Evolutionary conservation across 352 stramenopile species (phyloP).

Genomic region (Plasmopara viticola): DNA sequence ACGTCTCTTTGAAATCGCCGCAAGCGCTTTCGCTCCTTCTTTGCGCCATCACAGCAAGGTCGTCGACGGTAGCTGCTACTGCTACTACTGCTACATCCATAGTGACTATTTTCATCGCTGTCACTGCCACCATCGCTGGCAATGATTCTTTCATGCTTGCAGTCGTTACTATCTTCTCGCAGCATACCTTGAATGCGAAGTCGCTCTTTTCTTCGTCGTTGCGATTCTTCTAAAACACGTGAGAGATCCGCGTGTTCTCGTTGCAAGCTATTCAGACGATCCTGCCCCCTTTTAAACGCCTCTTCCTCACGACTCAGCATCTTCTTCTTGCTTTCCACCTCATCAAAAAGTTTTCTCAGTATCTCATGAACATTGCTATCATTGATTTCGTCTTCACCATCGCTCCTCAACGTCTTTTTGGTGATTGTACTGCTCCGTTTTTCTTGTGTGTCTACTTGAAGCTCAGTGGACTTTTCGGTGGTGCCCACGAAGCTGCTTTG

Average conservation of each 20-base stretch:
- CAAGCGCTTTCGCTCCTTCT: constrained; percentile 42
- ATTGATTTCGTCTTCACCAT: constrained; percentile 1
- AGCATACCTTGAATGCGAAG: constrained; percentile 32
- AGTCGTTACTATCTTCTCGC: constrained; percentile 6
- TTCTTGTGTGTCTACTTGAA: constrained; percentile 24
- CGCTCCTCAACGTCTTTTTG: constrained; percentile 5
- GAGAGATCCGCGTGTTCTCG: constrained; percentile 37
- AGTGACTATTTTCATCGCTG: constrained; percentile 8
- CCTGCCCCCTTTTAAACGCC: constrained; percentile 21
- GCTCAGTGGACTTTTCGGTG: constrained; percentile 30
- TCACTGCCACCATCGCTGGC: constrained; percentile 10
- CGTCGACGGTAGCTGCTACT: constrained; percentile 2
- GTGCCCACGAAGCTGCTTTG: constrained; percentile 13
- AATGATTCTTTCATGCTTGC: constrained; percentile 11
- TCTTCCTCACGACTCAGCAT: constrained; percentile 33
- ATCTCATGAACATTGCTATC: constrained; percentile 28
- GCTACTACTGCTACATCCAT: constrained; percentile 3
- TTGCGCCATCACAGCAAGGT: constrained; percentile 10
- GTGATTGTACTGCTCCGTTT: constrained; percentile 10
- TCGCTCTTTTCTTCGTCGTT: constrained; percentile 27
- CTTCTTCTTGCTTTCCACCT: constrained; percentile 30
- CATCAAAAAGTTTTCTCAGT: constrained; percentile 22
- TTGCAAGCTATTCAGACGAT: constrained; percentile 25
- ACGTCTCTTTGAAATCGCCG: constrained; percentile 40
- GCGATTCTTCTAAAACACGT: constrained; percentile 30